Evolutionary conservation across 306 rosid species (phyloP), one percentile per base, ranked within the genome.

Genomic region (Heteromeles arbutifolia): DNA sequence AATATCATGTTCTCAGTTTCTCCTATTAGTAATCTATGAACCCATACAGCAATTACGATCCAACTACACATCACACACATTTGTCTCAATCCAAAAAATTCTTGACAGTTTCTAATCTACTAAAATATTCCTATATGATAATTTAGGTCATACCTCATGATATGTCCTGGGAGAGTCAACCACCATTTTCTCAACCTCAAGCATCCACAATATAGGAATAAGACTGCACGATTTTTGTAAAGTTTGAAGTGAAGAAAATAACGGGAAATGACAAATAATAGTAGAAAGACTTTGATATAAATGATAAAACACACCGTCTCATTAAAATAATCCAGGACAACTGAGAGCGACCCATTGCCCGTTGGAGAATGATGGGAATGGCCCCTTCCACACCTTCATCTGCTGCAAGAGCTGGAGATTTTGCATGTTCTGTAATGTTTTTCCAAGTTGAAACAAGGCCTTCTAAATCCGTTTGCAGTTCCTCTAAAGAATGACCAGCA

Each of bases 301-400:
- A 80, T 65, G 41, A 80, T 45, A 77, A 78, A 76, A 74, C 74
- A 32, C 78, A 95, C 99, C 87, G 73, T 90, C 80, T 87, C 86
- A 75, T 85, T 89, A 83, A 95, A 95, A 86, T 88, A 95, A 88
- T 95, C 99, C 87, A 92, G 99, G 74, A 95, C 99, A 77, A 95
- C 96, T 32, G 97, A 95, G 67, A 92, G 97, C 18, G 99, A 70
- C 96, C 96, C 99, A 90, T 95, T 72, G 97, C 97, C 19, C 84
- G 79, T 81, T 95, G 97, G 85, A 95, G 84, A 83, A 95, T 84
- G 65, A 85, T 85, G 41, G 99, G 99, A 83, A 95, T 85, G 44
- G 99, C 93, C 81, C 99, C 99, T 72, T 90, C 96, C 44, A 92
- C 87, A 53, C 99, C 97, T 90, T 95, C 99, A 86, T 92, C 99